These are phyloP conservation scores for Leccinum proliferum DNA, from an alignment of 1,284 basidiomycete species.

Conservation along the genomic window DNA sequence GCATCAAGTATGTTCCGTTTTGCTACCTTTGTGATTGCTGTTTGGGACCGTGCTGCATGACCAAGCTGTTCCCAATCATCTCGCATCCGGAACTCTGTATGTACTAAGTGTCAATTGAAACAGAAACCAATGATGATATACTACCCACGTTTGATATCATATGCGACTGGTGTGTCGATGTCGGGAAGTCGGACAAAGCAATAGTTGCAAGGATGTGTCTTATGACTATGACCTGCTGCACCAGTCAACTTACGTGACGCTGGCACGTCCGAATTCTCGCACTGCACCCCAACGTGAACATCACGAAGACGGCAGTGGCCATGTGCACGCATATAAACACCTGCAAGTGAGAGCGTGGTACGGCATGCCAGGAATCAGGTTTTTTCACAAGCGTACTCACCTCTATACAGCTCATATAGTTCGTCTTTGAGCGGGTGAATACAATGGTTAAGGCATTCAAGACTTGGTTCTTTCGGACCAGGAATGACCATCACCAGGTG, in stretches of 20 bases:
- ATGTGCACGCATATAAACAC: background rate
- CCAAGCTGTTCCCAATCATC: background rate
- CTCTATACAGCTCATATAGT: background rate
- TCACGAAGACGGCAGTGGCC: background rate
- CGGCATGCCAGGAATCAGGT: background rate
- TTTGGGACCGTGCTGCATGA: background rate
- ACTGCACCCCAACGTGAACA: background rate
- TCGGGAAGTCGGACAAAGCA: background rate
- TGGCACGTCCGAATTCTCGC: background rate
- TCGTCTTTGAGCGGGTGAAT: background rate
- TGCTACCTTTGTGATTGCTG: background rate
- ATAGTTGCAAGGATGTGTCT: background rate
- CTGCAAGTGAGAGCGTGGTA: background rate
- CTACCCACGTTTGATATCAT: background rate
- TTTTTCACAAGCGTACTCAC: background rate
- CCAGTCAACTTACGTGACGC: background rate
- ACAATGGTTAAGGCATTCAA: background rate
- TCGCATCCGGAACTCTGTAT: background rate
- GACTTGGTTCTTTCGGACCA: background rate
- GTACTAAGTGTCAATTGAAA: background rate
- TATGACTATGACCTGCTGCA: background rate
- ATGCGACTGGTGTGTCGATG: background rate
- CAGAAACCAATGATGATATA: background rate
- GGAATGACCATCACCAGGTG: background rate
- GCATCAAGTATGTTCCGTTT: background rate